Percentiles rank a stretch among this genome's conserved stretches.
phyloP scores from a whole-genome alignment of 2,329 filamentous ascomycete genomes.

The Pseudocercospora musae region DNA sequence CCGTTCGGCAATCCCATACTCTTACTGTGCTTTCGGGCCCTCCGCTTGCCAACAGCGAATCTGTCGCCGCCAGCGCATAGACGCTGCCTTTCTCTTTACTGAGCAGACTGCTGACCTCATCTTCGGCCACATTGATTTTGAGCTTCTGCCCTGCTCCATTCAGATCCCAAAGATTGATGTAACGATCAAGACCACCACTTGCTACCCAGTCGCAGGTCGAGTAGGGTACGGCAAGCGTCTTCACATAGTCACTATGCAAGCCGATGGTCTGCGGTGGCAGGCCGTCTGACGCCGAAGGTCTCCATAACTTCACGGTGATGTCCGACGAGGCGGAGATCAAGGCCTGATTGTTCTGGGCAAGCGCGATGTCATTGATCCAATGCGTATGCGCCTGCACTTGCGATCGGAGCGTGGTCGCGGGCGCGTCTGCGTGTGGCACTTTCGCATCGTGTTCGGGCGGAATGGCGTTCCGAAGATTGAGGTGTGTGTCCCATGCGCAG shows the following conservation, averaged over 20 bases:
- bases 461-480: constrained; percentile 55
- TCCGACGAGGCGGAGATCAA: constrained; percentile 92
- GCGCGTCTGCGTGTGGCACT: constrained; percentile 29
- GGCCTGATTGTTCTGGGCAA: constrained; percentile 73
- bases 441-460: constrained; percentile 35
- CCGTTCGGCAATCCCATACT: constrained; percentile 85
- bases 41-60: constrained; percentile 81
- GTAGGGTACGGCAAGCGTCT: constrained; percentile 79
- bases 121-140: constrained; percentile 78
- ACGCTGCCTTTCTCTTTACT: constrained; percentile 84
- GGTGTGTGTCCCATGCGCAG: constrained; percentile 89
- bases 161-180: constrained; percentile 90
- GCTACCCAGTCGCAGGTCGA: constrained; percentile 78
- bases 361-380: constrained; percentile 90
- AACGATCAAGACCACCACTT: constrained; percentile 87
- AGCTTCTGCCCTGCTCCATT: constrained; percentile 81
- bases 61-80: constrained; percentile 79
- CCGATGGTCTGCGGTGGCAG: constrained; percentile 77
- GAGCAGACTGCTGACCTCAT: constrained; percentile 69
- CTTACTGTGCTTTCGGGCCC: constrained; percentile 91
- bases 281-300: constrained; percentile 63
- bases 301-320: constrained; percentile 88
- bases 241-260: constrained; percentile 93
- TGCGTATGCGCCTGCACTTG: constrained; percentile 83
- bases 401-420: constrained; percentile 53